Base-by-base conservation (phyloP, 495 filamentous ascomycete genomes). In the Collariella sp. region DNA sequence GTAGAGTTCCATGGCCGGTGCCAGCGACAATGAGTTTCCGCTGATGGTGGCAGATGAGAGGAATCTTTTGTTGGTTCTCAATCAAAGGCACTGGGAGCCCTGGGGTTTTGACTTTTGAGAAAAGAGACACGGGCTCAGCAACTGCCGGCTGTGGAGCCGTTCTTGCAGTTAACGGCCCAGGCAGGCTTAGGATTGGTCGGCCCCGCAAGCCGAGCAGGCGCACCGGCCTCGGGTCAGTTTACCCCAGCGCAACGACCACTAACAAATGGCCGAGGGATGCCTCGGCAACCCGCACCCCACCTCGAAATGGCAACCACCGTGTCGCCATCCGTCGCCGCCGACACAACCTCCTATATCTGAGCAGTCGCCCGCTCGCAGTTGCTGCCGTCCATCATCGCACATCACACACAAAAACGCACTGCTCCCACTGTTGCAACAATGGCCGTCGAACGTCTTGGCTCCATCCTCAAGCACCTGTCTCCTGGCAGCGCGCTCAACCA, bases 401-500 rank as follows among this genome's bases (percentile, higher is more conserved):
- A n/a, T 33, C 38, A 48, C 3, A 34, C 40, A 26, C 24, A 38
- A 13, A 41, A n/a, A 26, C 18, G 26, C 29, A 41, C 22, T 33
- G 38, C 16, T 18, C 24, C 20, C 18, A 44, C 22, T 40, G 31
- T 29, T 45, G 56, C 62, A 67, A 82, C 51, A 58, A 96, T 95
- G 91, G 87, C 90, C 46, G 78, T 82, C 42, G 87, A 95, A 74
- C 80, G 91, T 69, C 81, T 97, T 38, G 86, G 74, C 62, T 91
- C 86, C 33, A 86, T 97, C 58, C 77, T 96, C 64, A 89, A 82
- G 74, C 91, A 97, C 66, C 76, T 97, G 61, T 83, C 84, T 53
- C 87, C 87, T 16, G 76, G 73, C 52, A 84, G 75, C 55, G 80
- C 83, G 54, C 60, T 97, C 46, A 76, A 77, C 54, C 71, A 84